Percentiles rank a stretch among this genome's conserved stretches.
Evolutionary conservation across 225 moss, liverwort and hornwort species (phyloP).

Genomic region (Physcomitrellopsis africana): DNA sequence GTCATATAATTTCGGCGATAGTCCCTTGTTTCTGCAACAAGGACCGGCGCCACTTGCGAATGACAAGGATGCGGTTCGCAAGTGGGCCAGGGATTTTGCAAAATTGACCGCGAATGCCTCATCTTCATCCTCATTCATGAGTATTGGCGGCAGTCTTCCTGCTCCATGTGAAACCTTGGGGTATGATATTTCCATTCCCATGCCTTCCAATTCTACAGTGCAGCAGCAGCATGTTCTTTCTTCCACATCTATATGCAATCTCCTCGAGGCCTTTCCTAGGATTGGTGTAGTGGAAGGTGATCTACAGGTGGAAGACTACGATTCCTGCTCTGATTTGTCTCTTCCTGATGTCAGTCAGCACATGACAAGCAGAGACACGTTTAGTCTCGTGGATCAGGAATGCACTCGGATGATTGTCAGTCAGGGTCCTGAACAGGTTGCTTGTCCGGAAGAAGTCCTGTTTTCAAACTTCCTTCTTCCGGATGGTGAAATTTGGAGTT

Average conservation of each 20-base stretch:
- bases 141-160: constrained; percentile 19
- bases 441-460: constrained; percentile 13
- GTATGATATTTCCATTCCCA: neutral
- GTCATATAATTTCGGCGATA: constrained; percentile 45
- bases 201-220: neutral
- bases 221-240: constrained; percentile 31
- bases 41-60: constrained; percentile 26
- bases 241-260: constrained; percentile 17
- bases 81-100: constrained; percentile 49
- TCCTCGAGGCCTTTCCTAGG: constrained; percentile 1
- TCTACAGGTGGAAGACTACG: constrained; percentile 20
- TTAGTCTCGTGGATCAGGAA: constrained; percentile 14
- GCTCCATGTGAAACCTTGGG: constrained; percentile 7
- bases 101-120: constrained; percentile 25
- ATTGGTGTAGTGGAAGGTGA: constrained; percentile 9
- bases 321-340: constrained; percentile 34
- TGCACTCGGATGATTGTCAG: constrained; percentile 34
- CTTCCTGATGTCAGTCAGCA: constrained; percentile 33
- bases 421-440: constrained; percentile 16
- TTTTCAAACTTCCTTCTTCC: constrained; percentile 1
- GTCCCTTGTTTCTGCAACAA: constrained; percentile 28
- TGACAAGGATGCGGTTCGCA: constrained; percentile 49
- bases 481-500: constrained; percentile 24
- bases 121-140: constrained; percentile 15
- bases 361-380: constrained; percentile 27